Percentiles rank a stretch among this genome's conserved stretches.
These are phyloP conservation scores for Vitis rupestris DNA, from an alignment of 164 flowering plant genomes.

Conservation along the genomic window DNA sequence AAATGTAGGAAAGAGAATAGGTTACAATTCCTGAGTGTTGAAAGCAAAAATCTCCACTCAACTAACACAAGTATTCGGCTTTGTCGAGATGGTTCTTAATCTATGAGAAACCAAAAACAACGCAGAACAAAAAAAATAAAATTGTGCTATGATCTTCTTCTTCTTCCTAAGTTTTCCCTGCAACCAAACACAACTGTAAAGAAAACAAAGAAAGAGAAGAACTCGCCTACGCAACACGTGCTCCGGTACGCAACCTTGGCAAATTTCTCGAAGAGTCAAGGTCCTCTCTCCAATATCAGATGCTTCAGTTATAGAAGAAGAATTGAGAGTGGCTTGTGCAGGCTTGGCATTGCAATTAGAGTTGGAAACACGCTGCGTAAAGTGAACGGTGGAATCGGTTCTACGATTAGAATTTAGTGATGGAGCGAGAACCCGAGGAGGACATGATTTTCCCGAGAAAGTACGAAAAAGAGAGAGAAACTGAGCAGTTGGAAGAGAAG, in stretches of 20 bases:
- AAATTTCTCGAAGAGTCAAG: constrained; percentile 55
- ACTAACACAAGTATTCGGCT: too few species aligned
- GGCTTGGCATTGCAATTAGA: background rate
- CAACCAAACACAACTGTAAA: background rate
- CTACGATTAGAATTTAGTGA: constrained; percentile 13
- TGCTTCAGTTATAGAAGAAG: constrained; percentile 14
- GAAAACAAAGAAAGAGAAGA: too few species aligned
- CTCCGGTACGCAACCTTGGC: constrained; percentile 69
- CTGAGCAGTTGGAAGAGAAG: constrained; percentile 20
- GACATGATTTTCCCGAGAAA: background rate
- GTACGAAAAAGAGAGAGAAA: constrained; percentile 4
- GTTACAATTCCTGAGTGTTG: too few species aligned
- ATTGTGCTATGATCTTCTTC: too few species aligned
- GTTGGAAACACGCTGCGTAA: constrained; percentile 1
- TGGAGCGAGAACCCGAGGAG: background rate
- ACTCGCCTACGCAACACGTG: constrained; percentile 59
- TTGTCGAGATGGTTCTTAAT: too few species aligned
- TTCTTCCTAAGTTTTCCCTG: background rate
- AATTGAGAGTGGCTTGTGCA: constrained; percentile 7
- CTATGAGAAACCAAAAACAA: too few species aligned
- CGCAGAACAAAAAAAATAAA: too few species aligned
- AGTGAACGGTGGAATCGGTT: constrained; percentile 7
- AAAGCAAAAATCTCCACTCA: too few species aligned
- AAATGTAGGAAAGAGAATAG: too few species aligned
- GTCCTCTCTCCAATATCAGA: constrained; percentile 4